A percentile compares a stretch with the other conserved stretches of the same genome.
Evolutionary conservation across 2,329 filamentous ascomycete genomes (phyloP).

Genomic region (Acephala macrosclerotiorum): DNA sequence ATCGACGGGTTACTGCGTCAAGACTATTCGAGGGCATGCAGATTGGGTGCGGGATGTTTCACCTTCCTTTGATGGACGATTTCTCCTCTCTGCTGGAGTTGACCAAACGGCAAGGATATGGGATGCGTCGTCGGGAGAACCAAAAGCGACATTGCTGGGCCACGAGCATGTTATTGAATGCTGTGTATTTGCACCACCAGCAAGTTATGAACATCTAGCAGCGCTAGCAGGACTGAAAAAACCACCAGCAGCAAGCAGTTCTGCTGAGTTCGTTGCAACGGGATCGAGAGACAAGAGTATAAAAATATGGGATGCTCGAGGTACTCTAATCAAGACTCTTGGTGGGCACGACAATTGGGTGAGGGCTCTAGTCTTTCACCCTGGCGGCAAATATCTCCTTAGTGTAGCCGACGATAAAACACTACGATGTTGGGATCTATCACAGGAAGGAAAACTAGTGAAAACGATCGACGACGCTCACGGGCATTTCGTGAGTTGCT

Average conservation of each 20-base stretch:
- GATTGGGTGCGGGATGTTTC: slow-evolving; percentile 93
- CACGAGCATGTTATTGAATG: slow-evolving; percentile 90
- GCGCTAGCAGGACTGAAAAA: slow-evolving; percentile 84
- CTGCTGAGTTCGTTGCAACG: slow-evolving; percentile 88
- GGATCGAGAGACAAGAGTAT: slow-evolving; percentile 92
- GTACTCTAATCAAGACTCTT: slow-evolving; percentile 84
- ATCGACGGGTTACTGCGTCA: slow-evolving; percentile 89
- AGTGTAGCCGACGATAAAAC: slow-evolving; percentile 91
- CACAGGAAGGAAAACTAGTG: slow-evolving; percentile 89
- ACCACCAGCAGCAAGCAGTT: slow-evolving; percentile 74
- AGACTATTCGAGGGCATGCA: slow-evolving; percentile 84
- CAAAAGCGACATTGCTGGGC: slow-evolving; percentile 80
- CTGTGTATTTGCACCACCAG: slow-evolving; percentile 82
- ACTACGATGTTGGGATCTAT: slow-evolving; percentile 90
- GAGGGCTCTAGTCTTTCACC: slow-evolving; percentile 84
- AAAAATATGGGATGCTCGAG: slow-evolving; percentile 85
- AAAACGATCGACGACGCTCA: slow-evolving; percentile 81
- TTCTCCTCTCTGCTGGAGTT: slow-evolving; percentile 81
- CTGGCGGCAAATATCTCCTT: slow-evolving; percentile 88
- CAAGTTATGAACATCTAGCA: slow-evolving; percentile 80
- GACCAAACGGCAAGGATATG: slow-evolving; percentile 85
- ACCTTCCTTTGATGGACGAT: slow-evolving; percentile 83
- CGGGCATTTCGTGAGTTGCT: slow-evolving; percentile 83
- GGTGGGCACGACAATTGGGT: slow-evolving; percentile 96
- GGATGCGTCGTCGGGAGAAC: slow-evolving; percentile 79